Evolutionary conservation across 805 yeast species (phyloP).

Genomic region (Schizosaccharomyces lindneri): DNA sequence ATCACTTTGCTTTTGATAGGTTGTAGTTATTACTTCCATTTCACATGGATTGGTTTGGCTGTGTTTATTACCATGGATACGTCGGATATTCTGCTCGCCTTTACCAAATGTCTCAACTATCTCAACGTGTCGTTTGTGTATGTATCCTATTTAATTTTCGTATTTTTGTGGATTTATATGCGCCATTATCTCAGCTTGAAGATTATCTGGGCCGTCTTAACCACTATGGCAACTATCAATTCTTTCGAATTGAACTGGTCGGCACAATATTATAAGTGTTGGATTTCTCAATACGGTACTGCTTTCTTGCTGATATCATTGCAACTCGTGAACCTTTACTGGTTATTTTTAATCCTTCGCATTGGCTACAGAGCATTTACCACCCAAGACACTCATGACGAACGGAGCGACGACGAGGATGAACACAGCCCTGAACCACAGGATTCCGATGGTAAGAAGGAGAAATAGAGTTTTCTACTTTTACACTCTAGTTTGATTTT

Average conservation of each 20-base stretch:
- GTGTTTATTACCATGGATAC: slow-evolving; percentile 89
- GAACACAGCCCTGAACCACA: slow-evolving; percentile 16
- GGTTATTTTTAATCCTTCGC: slow-evolving; percentile 65
- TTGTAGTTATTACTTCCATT: slow-evolving; percentile 77
- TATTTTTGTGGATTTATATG: slow-evolving; percentile 56
- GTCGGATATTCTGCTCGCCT: slow-evolving; percentile 67
- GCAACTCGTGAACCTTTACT: slow-evolving; percentile 65
- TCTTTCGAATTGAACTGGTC: slow-evolving; percentile 72
- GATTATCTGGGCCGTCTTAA: slow-evolving; percentile 37
- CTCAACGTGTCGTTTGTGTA: slow-evolving; percentile 39
- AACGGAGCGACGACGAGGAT: slow-evolving; percentile 66
- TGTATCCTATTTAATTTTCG: slow-evolving; percentile 45
- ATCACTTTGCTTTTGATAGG: slow-evolving; percentile 72
- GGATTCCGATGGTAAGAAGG: background rate
- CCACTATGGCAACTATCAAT: slow-evolving; percentile 23
- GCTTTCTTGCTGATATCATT: slow-evolving; percentile 52
- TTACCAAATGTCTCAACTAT: slow-evolving; percentile 70
- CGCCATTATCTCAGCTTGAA: slow-evolving; percentile 75
- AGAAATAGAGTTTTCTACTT: background rate
- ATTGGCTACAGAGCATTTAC: slow-evolving; percentile 42
- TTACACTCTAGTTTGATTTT: background rate
- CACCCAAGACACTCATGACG: slow-evolving; percentile 44
- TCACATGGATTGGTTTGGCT: slow-evolving; percentile 83
- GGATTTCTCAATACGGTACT: slow-evolving; percentile 80
- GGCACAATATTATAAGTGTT: slow-evolving; percentile 86